Base-by-base conservation (phyloP, 73 alveolate genomes). In the Paramecium octaurelia region DNA sequence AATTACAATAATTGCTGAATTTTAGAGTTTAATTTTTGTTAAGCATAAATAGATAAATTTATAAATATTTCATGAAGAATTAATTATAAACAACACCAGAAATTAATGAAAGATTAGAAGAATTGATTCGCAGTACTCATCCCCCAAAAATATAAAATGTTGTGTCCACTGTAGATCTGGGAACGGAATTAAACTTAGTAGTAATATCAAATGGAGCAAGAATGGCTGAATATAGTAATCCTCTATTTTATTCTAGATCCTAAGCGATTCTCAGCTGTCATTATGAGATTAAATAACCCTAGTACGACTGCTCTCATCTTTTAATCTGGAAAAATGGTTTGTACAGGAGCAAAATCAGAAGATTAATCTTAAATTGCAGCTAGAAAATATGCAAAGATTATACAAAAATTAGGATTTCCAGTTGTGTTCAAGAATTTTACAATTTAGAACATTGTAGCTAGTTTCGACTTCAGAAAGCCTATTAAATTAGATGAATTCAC, bases 261-360 rank as follows among this genome's bases (percentile, higher is more conserved):
- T 8, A 98, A 94, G 93, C 93, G 99, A 76, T 98, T 98, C 93
- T 98, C 99, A 23, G 99, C 99, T 29, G 99, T 97, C 21, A 98
- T 98, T 46, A 98, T 98, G 99, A 93, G 99, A 75, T 95, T 98
- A 75, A 95, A 96, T 84, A 98, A 98, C 54, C 99, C 99, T 6
- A 97, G 96, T 92, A 97, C 99, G 40, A 98, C 99, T 6, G 99
- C 99, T 6, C 92, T 98, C 58, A 96, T 98, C 38, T 98, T 98
- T 92, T 77, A 97, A 44, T 90, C 98, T 84, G 99, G 99, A 23
- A 98, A 97, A 94, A 98, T 98, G 99, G 99, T 98, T 44, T 96
- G 99, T 92, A 98, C 99, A 8, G 99, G 99, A 18, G 99, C 99
- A 36, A 98, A 98, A 88, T 91, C 97, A 38, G 99, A 98, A 94